Evolutionary conservation across 1,284 basidiomycete species (phyloP), one percentile per base, ranked within the genome.

Genomic region (Ceratobasidium sp.): DNA sequence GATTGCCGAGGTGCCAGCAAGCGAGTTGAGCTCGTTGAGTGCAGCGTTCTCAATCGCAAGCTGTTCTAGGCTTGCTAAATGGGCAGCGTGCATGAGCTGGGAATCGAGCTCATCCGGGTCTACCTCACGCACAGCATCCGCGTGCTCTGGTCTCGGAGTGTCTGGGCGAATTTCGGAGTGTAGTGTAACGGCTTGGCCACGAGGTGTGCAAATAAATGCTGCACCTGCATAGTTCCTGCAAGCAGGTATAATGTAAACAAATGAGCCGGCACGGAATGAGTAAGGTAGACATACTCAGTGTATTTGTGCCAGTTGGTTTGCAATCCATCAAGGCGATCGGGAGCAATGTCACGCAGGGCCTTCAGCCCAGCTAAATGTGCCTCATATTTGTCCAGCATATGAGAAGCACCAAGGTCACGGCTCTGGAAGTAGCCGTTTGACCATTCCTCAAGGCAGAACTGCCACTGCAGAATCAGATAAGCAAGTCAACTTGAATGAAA

Each of bases 401-500:
- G 7, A 1, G 40, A 40, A 18, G 54, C 42, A 1, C 54, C 53
- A 11, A 70, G 53, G 7, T 70, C 54, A 14, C 28, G 7, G 44
- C 25, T 46, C 18, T 46, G 21, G n/a, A 42, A 58, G 18, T 44
- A 70, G 12, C 66, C 66, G 23, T 23, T 3, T 11, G 16, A 18
- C 64, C 64, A 67, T 18, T 67, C 64, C 18, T 67, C 40, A 5
- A 70, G n/a, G n/a, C n/a, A n/a, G n/a, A n/a, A n/a, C n/a, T n/a
- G n/a, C n/a, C n/a, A n/a, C n/a, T n/a, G n/a, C 6, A 14, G 54
- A 58, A 25, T 48, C 33, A 8, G 33, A 33, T 33, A 33, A 33
- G 8, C 16, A 58, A 70, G 18, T 58, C 40, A 44, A 5, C 3
- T 18, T 48, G 46, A 18, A 48, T 18, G 16, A 48, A 48, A 3